Conservation (phyloP, 306 rosid genomes). For the Cucurbita ficifolia region DNA sequence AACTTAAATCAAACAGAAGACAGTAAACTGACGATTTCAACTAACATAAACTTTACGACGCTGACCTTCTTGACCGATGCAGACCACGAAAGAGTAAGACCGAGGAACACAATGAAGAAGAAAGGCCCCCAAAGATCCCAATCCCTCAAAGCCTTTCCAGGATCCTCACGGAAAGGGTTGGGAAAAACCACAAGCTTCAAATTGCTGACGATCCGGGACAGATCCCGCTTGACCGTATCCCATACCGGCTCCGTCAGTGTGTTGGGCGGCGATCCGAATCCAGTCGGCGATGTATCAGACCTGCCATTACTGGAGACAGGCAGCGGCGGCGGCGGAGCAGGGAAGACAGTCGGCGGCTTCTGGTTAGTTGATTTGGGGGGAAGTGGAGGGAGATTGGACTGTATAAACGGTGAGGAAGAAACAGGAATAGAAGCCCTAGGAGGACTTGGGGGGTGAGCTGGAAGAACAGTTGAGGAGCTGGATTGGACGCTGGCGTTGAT, state of each 20-base stretch:
- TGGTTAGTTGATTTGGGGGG: constrained; percentile 12
- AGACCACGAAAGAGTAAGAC: constrained; percentile 87
- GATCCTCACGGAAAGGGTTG: constrained; percentile 86
- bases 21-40: background rate
- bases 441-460: constrained; percentile 68
- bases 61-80: constrained; percentile 91
- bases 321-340: constrained; percentile 21
- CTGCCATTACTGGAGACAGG: constrained; percentile 23
- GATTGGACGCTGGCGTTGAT: constrained; percentile 56
- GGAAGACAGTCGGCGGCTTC: constrained; percentile 21
- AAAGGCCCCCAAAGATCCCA: constrained; percentile 99
- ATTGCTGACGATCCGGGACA: constrained; percentile 84
- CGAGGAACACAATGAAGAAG: constrained; percentile 90
- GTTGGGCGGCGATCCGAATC: constrained; percentile 66
- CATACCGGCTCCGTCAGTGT: constrained; percentile 91
- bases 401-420: constrained; percentile 39
- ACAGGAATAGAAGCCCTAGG: constrained; percentile 82
- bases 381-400: constrained; percentile 20
- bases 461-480: constrained; percentile 46
- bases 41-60: background rate
- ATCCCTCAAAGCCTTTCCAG: constrained; percentile 89
- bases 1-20: background rate
- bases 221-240: constrained; percentile 93
- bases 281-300: constrained; percentile 17
- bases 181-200: constrained; percentile 95